Conservation (phyloP, 768 basidiomycete species). For the Termitomyces sp. region DNA sequence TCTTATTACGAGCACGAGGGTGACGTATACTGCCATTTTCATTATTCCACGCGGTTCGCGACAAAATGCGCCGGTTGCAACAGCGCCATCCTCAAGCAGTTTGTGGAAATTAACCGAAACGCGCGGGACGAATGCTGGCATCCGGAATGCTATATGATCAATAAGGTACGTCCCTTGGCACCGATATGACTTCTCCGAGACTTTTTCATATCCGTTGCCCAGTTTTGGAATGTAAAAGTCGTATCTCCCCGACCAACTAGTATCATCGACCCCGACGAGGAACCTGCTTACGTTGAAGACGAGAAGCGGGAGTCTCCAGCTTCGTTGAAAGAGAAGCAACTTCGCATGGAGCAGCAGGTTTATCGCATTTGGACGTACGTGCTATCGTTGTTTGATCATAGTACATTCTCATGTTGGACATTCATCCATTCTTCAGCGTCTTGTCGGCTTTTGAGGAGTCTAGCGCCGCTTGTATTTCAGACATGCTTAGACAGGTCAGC, state of each 20-base stretch:
- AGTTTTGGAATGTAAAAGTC: constrained; percentile 99
- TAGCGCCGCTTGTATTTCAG: constrained; percentile 98
- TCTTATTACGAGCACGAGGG: constrained; percentile 99
- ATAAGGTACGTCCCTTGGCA: constrained; percentile 62
- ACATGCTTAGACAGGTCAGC: constrained; percentile 97
- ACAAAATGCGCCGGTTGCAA: constrained; percentile 98
- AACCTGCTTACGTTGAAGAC: constrained; percentile 64
- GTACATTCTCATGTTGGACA: constrained; percentile 7
- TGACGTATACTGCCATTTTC: constrained; percentile 98
- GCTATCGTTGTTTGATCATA: not conserved
- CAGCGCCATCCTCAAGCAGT: constrained; percentile 97
- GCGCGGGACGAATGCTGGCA: constrained; percentile 99
- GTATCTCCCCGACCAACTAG: constrained; percentile 69
- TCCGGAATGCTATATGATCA: constrained; percentile 99
- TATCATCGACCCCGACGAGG: constrained; percentile 46
- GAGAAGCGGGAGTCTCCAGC: constrained; percentile 73
- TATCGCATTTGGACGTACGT: constrained; percentile 98
- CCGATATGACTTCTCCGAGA: constrained; percentile 1
- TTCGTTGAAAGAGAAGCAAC: constrained; percentile 85
- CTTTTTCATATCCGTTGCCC: not conserved
- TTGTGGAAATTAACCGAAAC: constrained; percentile 98
- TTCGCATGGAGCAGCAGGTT: constrained; percentile 94
- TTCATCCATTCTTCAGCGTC: constrained; percentile 42
- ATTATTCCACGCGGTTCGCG: constrained; percentile 97
- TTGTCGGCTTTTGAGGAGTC: constrained; percentile 98